Base-by-base conservation (phyloP, 768 basidiomycete genomes). In the button mushroom (Agaricus bisporus) region DNA sequence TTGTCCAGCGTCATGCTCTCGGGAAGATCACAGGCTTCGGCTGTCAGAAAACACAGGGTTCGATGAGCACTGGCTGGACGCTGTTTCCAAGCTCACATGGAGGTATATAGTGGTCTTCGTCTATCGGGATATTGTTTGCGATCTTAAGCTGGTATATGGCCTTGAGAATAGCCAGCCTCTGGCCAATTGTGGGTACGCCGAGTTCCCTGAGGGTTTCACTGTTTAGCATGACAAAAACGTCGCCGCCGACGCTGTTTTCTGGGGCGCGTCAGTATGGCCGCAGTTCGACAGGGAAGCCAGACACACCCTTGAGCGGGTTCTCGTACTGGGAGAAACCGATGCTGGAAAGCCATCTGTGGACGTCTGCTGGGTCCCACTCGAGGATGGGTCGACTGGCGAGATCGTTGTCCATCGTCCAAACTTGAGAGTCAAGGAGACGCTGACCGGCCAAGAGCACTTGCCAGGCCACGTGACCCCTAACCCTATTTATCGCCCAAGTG, bases 211-310 rank as follows among this genome's bases (percentile, higher is more conserved):
- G 80, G 1, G 81, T 70, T 20, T 94, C 89, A n/a, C 83, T 77
- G 65, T 93, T 88, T 45, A 98, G 77, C 61, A 88, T 73, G 58
- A 87, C 83, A 6, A 99, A 79, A 1, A 91, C 83, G 58, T 98
- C 94, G 51, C 97, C 97, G 15, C 87, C 86, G 59, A 99, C 91
- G 58, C 82, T 87, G 68, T 99, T 89, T 65, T 94, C 95, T 70
- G 37, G 8, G n/a, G 39, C 38, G 64, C 39, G 43, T 8, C 38
- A 37, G 39, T 28, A 36, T 8, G 14, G 2, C 36, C 10, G 17
- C 15, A 49, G 17, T 17, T 35, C 42, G 35, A 58, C 39, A 39
- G 43, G 52, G 50, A 60, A 56, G 60, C 47, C 58, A 52, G 53
- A 68, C 73, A 52, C 56, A 91, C 92, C 90, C 77, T 79, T 78